phyloP scores from a whole-genome alignment of 176 grass and related monocot genomes.

The Melocanna baccifera region DNA sequence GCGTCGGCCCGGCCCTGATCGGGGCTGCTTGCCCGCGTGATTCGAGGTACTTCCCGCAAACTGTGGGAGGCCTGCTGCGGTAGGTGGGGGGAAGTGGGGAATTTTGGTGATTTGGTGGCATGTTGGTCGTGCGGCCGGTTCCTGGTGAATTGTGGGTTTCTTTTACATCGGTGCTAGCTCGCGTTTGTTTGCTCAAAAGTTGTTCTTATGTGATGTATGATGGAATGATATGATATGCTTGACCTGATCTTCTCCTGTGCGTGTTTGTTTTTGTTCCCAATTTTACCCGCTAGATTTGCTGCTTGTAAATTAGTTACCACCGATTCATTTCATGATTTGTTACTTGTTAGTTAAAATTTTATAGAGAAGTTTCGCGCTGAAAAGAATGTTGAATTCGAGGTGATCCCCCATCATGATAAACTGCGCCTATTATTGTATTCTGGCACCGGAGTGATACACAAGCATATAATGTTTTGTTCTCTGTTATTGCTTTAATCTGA shows the following conservation, averaged over 20 bases:
- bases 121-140: not conserved
- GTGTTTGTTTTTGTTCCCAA: not conserved
- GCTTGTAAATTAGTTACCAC: not conserved
- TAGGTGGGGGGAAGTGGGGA: not conserved
- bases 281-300: constrained; percentile 11
- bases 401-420: not conserved
- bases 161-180: not conserved
- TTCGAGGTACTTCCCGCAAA: constrained; percentile 31
- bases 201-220: not conserved
- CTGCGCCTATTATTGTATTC: not conserved
- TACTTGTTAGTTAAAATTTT: not conserved
- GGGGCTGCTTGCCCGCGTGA: not conserved
- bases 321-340: not conserved
- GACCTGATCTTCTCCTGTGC: not conserved
- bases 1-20: not conserved
- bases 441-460: not conserved
- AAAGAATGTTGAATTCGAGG: not conserved
- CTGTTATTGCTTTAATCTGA: constrained; percentile 6
- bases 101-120: constrained; percentile 8
- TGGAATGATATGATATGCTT: not conserved
- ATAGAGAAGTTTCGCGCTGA: not conserved
- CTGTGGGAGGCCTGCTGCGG: not conserved
- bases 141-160: not conserved
- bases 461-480: not conserved
- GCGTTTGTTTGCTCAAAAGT: not conserved